Evolutionary conservation across 345 rosid species (phyloP).

Genomic region (Populus ilicifolia): DNA sequence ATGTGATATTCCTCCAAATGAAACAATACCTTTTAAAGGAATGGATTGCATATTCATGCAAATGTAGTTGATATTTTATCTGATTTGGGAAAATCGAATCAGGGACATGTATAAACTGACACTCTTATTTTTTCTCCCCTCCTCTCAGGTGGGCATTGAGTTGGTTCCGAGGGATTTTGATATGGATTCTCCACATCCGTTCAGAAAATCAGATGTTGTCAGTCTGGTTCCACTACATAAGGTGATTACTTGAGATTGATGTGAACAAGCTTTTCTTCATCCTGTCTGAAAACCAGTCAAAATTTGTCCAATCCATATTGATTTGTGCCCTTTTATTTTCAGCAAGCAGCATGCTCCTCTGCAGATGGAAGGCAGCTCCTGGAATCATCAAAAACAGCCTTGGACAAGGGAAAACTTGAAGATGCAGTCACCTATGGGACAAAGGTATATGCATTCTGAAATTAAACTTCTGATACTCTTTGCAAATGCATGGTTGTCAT

Average conservation of each 20-base stretch:
- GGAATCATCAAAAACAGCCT: constrained; percentile 97
- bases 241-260: constrained; percentile 39
- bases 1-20: neutral
- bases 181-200: constrained; percentile 90
- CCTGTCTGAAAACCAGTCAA: constrained; percentile 8
- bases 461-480: constrained; percentile 8
- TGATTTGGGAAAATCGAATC: neutral
- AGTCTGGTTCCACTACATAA: constrained; percentile 94
- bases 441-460: constrained; percentile 47
- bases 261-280: constrained; percentile 2
- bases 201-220: constrained; percentile 71
- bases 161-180: constrained; percentile 93
- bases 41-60: neutral
- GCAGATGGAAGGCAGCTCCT: constrained; percentile 99
- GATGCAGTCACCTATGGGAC: constrained; percentile 97
- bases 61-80: constrained; percentile 1
- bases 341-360: constrained; percentile 99
- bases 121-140: neutral
- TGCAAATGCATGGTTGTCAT: constrained; percentile 3
- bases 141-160: constrained; percentile 84
- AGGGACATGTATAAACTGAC: constrained; percentile 11
- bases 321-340: constrained; percentile 32
- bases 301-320: constrained; percentile 1
- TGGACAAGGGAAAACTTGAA: constrained; percentile 98
- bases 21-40: neutral